A percentile compares a stretch with the other conserved stretches of the same genome.
phyloP scores from a whole-genome alignment of 2,329 filamentous ascomycete species.

The Ramularia endophylla region DNA sequence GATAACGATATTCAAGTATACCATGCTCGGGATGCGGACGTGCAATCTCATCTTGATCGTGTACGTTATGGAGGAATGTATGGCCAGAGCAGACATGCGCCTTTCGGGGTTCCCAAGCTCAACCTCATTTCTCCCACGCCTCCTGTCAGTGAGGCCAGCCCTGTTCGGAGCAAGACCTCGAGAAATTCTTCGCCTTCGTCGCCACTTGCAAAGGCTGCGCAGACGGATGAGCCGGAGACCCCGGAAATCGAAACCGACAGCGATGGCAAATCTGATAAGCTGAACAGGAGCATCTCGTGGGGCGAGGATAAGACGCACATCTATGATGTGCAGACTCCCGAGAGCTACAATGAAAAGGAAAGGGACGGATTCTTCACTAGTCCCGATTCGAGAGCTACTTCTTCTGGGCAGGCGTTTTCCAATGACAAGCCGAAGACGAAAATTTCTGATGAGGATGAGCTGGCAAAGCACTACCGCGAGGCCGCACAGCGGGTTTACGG shows the following conservation, averaged over 20 bases:
- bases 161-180: constrained; percentile 27
- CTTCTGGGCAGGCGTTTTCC: constrained; percentile 11
- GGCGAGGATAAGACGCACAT: constrained; percentile 42
- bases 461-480: constrained; percentile 1
- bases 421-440: constrained; percentile 23
- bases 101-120: constrained; percentile 44
- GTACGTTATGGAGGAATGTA: constrained; percentile 8
- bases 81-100: constrained; percentile 18
- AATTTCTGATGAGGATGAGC: constrained; percentile 27
- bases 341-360: constrained; percentile 29
- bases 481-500: background rate
- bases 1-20: constrained; percentile 41
- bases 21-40: constrained; percentile 33
- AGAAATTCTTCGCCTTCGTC: constrained; percentile 26
- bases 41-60: constrained; percentile 10
- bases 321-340: constrained; percentile 43
- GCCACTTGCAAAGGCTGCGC: constrained; percentile 21
- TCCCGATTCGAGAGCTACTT: constrained; percentile 10
- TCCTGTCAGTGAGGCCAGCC: constrained; percentile 38
- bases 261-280: constrained; percentile 9
- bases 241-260: constrained; percentile 6
- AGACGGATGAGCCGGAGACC: constrained; percentile 12
- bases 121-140: constrained; percentile 55
- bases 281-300: constrained; percentile 39
- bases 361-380: constrained; percentile 21